Evolutionary conservation across 768 basidiomycete species (phyloP).

Genomic region (Russula lepida): DNA sequence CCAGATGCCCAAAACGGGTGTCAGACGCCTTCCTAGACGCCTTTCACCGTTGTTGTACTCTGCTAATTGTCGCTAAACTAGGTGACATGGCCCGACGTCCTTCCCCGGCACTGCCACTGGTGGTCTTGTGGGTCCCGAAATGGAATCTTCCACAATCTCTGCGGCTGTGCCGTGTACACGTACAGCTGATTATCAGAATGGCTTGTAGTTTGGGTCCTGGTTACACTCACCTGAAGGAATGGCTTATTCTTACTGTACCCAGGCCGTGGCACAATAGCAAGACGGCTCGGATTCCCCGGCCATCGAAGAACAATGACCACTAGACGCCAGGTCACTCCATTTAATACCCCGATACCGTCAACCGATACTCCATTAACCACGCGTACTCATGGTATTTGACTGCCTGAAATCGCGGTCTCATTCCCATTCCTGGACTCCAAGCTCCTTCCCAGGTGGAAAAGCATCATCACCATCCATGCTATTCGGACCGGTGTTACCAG

Average conservation of each 20-base stretch:
- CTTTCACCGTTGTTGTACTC: background rate
- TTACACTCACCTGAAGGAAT: background rate
- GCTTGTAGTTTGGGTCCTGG: background rate
- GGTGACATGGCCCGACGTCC: background rate
- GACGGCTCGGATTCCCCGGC: background rate
- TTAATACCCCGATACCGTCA: background rate
- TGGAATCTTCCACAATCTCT: background rate
- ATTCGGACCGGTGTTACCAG: background rate
- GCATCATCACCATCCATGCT: background rate
- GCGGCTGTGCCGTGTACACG: background rate
- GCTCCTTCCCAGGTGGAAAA: background rate
- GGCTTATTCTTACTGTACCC: background rate
- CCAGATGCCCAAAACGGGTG: background rate
- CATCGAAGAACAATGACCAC: background rate
- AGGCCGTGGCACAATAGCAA: background rate
- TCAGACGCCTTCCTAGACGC: background rate
- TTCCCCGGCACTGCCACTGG: background rate
- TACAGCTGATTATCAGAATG: background rate
- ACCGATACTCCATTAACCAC: background rate
- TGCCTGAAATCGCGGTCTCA: background rate
- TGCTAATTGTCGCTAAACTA: conserved; percentile 5
- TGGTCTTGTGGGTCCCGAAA: background rate
- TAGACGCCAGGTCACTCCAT: background rate
- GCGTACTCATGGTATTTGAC: background rate
- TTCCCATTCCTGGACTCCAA: background rate